These are phyloP conservation scores for Oenanthe sinensis DNA, from an alignment of 129 eudicot species.

Conservation along the genomic window DNA sequence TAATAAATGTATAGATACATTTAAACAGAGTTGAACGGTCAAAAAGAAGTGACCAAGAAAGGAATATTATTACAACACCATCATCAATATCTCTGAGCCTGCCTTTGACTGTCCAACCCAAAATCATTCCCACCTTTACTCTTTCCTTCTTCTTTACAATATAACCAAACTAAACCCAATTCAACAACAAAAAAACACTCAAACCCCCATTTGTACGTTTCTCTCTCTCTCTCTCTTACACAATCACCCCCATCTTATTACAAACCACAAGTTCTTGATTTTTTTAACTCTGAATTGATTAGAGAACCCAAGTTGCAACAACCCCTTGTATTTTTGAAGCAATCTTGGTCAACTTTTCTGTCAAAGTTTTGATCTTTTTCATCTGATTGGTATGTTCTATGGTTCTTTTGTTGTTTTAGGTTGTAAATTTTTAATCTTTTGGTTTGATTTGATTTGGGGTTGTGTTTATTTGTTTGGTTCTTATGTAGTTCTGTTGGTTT, in stretches of 20 bases:
- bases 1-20: too few relatives aligned
- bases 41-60: slow-evolving; percentile 16
- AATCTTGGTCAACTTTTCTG: not conserved
- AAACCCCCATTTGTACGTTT: not conserved
- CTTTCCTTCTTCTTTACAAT: not conserved
- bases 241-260: too few relatives aligned
- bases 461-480: not conserved
- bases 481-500: not conserved
- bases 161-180: not conserved
- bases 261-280: not conserved
- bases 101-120: slow-evolving; percentile 22
- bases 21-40: slow-evolving; percentile 34
- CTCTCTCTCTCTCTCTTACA: not conserved
- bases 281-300: not conserved
- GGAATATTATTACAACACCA: not conserved
- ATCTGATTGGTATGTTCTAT: slow-evolving; percentile 3
- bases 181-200: not conserved
- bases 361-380: not conserved
- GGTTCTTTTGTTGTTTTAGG: not conserved
- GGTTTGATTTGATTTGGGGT: not conserved
- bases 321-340: not conserved
- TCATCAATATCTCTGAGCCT: slow-evolving; percentile 14
- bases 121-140: not conserved
- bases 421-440: not conserved
- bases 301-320: not conserved